A percentile compares a stretch with the other conserved stretches of the same genome.
Evolutionary conservation across 768 basidiomycete genomes (phyloP).

Genomic region (Chiua virens): DNA sequence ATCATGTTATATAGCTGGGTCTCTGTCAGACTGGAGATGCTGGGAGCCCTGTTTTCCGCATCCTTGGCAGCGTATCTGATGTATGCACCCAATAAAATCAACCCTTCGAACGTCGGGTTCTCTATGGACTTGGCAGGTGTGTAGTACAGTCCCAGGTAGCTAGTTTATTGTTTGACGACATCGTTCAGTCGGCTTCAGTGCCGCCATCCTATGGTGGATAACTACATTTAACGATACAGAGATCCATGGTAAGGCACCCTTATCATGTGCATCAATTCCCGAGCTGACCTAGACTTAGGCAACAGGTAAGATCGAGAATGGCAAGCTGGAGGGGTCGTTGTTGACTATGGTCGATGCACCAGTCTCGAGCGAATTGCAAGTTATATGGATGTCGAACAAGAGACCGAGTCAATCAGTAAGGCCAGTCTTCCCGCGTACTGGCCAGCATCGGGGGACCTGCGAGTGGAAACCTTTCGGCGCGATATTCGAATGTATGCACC

Average conservation of each 20-base stretch:
- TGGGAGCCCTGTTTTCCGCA: slow-evolving; percentile 42
- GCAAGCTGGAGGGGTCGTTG: neutral
- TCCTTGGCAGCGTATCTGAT: slow-evolving; percentile 33
- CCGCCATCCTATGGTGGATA: slow-evolving; percentile 22
- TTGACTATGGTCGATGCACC: neutral
- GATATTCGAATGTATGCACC: slow-evolving; percentile 40
- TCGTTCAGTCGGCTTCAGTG: slow-evolving; percentile 1
- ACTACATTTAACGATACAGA: slow-evolving; percentile 19
- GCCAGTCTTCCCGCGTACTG: slow-evolving; percentile 60
- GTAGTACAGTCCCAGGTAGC: neutral
- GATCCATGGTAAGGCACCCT: slow-evolving; percentile 2
- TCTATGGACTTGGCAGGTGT: slow-evolving; percentile 10
- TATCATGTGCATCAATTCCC: no score
- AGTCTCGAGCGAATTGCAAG: slow-evolving; percentile 39
- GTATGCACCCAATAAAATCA: slow-evolving; percentile 22
- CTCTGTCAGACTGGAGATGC: slow-evolving; percentile 38
- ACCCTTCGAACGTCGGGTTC: slow-evolving; percentile 20
- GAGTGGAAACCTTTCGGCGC: slow-evolving; percentile 55
- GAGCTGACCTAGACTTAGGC: slow-evolving; percentile 2
- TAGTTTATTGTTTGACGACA: no score
- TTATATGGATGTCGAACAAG: slow-evolving; percentile 49
- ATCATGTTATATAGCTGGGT: slow-evolving; percentile 27
- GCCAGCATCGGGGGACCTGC: slow-evolving; percentile 58
- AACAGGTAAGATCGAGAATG: slow-evolving; percentile 17
- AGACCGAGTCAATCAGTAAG: slow-evolving; percentile 49